Conservation (phyloP, 140 eudicot species). For the Stevia rebaudiana region DNA sequence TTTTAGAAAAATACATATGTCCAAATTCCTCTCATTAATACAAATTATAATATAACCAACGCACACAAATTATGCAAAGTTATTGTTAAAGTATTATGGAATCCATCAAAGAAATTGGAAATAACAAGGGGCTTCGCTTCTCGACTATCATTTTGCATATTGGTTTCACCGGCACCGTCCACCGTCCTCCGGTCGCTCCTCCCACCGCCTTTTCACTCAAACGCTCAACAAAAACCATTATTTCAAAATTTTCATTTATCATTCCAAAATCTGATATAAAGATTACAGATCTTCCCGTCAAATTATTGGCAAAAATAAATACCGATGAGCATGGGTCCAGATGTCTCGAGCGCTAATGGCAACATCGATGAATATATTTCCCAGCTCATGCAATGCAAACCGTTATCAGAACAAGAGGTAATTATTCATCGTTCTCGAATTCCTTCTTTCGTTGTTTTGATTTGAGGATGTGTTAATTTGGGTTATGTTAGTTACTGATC, state of each 20-base stretch:
- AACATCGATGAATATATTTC: constrained; percentile 70
- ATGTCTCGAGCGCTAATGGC: constrained; percentile 46
- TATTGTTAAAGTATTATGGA: background rate
- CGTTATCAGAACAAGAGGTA: constrained; percentile 85
- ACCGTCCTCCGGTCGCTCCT: constrained; percentile 3
- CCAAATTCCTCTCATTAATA: no score
- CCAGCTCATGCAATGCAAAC: constrained; percentile 97
- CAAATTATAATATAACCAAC: no score
- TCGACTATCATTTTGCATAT: constrained; percentile 20
- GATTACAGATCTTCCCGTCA: constrained; percentile 1
- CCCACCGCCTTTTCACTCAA: constrained; percentile 25
- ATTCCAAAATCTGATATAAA: background rate
- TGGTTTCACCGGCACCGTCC: constrained; percentile 39
- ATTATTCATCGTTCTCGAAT: background rate
- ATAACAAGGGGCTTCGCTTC: constrained; percentile 10
- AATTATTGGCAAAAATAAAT: background rate
- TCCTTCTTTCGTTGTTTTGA: background rate
- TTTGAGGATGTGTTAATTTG: background rate
- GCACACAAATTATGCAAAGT: no score
- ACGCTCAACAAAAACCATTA: background rate
- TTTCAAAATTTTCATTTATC: background rate
- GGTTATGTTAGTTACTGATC: constrained; percentile 19
- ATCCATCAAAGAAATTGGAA: background rate
- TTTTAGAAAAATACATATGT: no score
- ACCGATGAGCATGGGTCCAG: constrained; percentile 53